These are phyloP conservation scores for Tirmania nivea DNA, from an alignment of 495 filamentous ascomycete species.

Conservation along the genomic window DNA sequence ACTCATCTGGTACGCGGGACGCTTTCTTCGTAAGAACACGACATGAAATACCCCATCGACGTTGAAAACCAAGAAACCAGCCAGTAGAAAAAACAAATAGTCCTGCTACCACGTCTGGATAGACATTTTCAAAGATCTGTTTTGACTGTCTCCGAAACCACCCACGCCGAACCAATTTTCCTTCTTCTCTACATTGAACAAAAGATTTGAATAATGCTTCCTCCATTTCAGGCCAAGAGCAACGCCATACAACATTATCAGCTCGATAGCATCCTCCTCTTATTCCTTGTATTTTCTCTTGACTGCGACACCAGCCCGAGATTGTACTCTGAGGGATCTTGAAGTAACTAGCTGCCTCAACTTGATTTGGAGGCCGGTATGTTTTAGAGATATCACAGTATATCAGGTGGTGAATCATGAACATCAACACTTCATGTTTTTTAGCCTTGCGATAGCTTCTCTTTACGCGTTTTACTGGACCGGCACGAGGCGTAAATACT, in stretches of 20 bases:
- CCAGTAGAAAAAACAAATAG: too few relatives aligned
- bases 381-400: neutral
- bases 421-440: slow-evolving; percentile 1
- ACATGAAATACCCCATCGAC: neutral
- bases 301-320: neutral
- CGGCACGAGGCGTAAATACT: neutral
- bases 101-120: neutral
- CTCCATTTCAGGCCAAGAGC: too few relatives aligned
- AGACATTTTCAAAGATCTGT: neutral
- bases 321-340: too few relatives aligned
- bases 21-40: slow-evolving; percentile 3
- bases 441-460: neutral
- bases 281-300: neutral
- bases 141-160: too few relatives aligned
- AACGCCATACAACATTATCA: too few relatives aligned
- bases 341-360: neutral
- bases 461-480: neutral
- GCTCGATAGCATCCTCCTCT: neutral
- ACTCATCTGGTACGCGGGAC: slow-evolving; percentile 1
- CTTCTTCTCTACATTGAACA: too few relatives aligned
- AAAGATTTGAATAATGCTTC: too few relatives aligned
- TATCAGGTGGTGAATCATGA: neutral
- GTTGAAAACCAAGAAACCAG: too few relatives aligned
- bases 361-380: neutral
- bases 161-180: too few relatives aligned